Evolutionary conservation across 495 filamentous ascomycete genomes (phyloP), one percentile per base, ranked within the genome.

Genomic region (Penicillium silybi): DNA sequence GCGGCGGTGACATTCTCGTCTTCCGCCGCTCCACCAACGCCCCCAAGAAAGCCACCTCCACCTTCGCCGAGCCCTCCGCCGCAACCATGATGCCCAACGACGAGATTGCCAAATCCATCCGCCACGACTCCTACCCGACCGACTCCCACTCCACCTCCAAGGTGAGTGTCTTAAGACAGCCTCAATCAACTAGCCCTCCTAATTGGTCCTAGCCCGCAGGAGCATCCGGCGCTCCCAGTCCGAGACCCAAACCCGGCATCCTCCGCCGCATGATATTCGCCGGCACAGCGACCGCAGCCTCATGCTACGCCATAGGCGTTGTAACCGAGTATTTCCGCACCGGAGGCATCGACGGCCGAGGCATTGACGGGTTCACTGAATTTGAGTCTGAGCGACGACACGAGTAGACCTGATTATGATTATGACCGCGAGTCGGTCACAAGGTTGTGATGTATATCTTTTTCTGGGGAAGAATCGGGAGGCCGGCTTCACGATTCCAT

Each of bases 261-360:
- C 11, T 75, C 3, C 82, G 75, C 64, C 68, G 78, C 20, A 67
- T 85, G 47, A 41, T 84, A 0, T 53, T 84, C n/a, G 77, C 80
- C 9, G 83, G 83, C 3, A 71, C 66, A 0, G 81, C 78, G 62
- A 77, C 84, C 0, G 87, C 79, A 4, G 84, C 75, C 16, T 73
- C 80, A 18, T 82, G 79, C 22, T 92, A 90, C 69, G 80, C 81
- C 3, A 60, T 89, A 37, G 86, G 85, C 3, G 85, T 86, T n/a
- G 76, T 85, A 13, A 68, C 70, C 5, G 85, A 92, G 59, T 85
- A 80, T 49, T 84, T 89, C 62, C 73, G 71, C 43, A 84, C 78
- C 3, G 82, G 83, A 1, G 82, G 81, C 0, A 42, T 59, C 1
- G 80, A 83, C 48, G 82, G 82, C 2, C 65, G 53, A 48, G 80